These are phyloP conservation scores for Aristolochia contorta DNA, from an alignment of 164 flowering plant genomes.

Conservation along the genomic window DNA sequence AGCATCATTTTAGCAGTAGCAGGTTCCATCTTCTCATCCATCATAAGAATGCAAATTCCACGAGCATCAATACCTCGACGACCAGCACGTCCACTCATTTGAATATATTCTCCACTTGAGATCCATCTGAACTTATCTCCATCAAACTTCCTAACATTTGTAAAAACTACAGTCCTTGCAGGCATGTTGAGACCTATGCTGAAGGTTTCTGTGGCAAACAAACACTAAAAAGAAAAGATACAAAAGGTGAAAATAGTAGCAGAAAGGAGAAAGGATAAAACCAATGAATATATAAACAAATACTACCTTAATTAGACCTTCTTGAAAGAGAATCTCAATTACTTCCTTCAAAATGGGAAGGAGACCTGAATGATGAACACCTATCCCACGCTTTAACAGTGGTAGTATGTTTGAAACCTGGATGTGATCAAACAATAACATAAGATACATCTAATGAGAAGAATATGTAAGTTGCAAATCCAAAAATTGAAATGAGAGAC, in stretches of 20 bases:
- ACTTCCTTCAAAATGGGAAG: conserved; percentile 98
- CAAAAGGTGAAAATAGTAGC: too few relatives aligned
- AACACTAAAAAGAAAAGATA: conserved; percentile 45
- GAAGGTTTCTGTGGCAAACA: conserved; percentile 99
- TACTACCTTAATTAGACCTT: conserved; percentile 92
- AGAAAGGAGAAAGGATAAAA: conserved; percentile 1
- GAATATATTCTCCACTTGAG: conserved; percentile 97
- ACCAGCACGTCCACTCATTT: conserved; percentile 99
- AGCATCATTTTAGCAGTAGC: conserved; percentile 92
- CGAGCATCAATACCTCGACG: conserved; percentile 97
- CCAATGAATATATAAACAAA: background rate
- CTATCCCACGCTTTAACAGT: conserved; percentile 90
- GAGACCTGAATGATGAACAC: conserved; percentile 99
- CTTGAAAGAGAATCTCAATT: conserved; percentile 95
- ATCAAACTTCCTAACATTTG: conserved; percentile 97
- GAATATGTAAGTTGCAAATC: background rate
- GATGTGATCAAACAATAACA: background rate
- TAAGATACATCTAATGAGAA: background rate
- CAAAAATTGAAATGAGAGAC: background rate
- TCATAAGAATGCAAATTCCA: conserved; percentile 96
- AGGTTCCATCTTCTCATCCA: conserved; percentile 97
- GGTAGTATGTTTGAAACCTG: conserved; percentile 97
- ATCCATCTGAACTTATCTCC: conserved; percentile 99
- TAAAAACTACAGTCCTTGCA: conserved; percentile 96
- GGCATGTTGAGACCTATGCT: conserved; percentile 99